These are phyloP conservation scores for Hygrocybe coccinea DNA, from an alignment of 768 basidiomycete species.

Conservation along the genomic window DNA sequence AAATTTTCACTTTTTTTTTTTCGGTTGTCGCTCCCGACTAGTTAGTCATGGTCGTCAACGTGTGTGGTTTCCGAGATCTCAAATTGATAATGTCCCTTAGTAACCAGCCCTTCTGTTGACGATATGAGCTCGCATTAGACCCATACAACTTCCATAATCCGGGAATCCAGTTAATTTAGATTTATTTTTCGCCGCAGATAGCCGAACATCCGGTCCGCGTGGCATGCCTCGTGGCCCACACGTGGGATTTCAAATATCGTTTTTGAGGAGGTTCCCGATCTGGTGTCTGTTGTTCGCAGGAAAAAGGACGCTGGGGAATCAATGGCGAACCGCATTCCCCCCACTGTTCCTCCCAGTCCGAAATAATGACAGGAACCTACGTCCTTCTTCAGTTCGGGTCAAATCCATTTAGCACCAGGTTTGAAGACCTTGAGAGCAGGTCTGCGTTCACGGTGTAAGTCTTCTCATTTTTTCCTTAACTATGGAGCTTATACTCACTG, in stretches of 20 bases:
- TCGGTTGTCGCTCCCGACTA: too few relatives aligned
- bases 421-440: conserved; percentile 59
- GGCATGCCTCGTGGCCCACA: conserved; percentile 3
- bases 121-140: too few relatives aligned
- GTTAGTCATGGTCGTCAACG: too few relatives aligned
- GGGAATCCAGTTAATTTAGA: too few relatives aligned
- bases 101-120: too few relatives aligned
- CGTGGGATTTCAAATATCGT: neutral
- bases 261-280: neutral
- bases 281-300: neutral
- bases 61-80: too few relatives aligned
- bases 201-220: neutral
- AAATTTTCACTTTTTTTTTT: too few relatives aligned
- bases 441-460: conserved; percentile 68
- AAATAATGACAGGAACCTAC: conserved; percentile 38
- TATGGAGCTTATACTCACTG: conserved; percentile 5
- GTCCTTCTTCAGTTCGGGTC: conserved; percentile 61
- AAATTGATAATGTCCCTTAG: too few relatives aligned
- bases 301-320: neutral
- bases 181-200: too few relatives aligned
- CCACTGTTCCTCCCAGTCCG: neutral
- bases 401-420: conserved; percentile 56
- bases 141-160: too few relatives aligned
- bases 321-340: conserved; percentile 1
- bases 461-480: conserved; percentile 5